Conservation (phyloP, 2,329 filamentous ascomycete species). For the Colletotrichum chlorophyti region DNA sequence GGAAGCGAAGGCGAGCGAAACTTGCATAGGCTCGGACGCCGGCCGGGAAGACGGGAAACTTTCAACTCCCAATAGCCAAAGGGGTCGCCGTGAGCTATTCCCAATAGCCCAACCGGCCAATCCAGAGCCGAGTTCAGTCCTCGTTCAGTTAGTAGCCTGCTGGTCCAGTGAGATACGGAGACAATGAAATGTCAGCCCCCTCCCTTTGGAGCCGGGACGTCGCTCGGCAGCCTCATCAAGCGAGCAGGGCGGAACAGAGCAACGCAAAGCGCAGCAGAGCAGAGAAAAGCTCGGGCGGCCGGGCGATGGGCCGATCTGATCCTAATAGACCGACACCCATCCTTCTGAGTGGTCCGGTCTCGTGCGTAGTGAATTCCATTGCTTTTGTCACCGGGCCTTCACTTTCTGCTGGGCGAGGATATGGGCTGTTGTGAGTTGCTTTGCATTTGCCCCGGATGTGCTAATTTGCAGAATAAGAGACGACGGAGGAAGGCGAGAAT, state of each 20-base stretch:
- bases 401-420: not conserved
- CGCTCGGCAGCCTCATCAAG: too few species aligned
- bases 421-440: not conserved
- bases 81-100: slow-evolving; percentile 7
- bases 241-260: too few species aligned
- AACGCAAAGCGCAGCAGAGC: too few species aligned
- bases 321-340: not conserved
- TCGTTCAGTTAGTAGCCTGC: too few species aligned
- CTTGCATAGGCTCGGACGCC: slow-evolving; percentile 3
- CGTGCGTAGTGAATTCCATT: too few species aligned
- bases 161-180: not conserved
- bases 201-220: too few species aligned
- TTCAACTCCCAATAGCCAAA: slow-evolving; percentile 6
- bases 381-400: not conserved
- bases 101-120: too few species aligned
- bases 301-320: not conserved
- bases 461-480: slow-evolving; percentile 5
- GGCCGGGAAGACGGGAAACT: slow-evolving; percentile 10
- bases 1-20: not conserved
- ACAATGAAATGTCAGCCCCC: not conserved
- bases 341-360: not conserved
- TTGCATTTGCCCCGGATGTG: too few species aligned
- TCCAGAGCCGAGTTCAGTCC: not conserved
- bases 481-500: slow-evolving; percentile 17
- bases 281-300: not conserved